Conservation (phyloP, 2,329 filamentous ascomycete genomes). For the Aspergillus spinulosporus region DNA sequence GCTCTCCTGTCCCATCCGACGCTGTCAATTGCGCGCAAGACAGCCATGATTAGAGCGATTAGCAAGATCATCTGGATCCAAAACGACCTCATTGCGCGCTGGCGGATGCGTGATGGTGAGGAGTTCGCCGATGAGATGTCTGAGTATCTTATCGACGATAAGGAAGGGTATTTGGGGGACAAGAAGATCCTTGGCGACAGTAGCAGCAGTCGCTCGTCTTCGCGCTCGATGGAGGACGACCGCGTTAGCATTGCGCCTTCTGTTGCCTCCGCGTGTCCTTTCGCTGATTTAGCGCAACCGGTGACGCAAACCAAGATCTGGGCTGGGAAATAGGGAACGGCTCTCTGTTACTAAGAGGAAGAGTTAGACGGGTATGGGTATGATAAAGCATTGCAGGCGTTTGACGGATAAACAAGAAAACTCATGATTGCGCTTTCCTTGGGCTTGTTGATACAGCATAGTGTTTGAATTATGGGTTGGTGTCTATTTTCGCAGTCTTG, state of each 20-base stretch:
- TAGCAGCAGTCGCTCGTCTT: conserved; percentile 16
- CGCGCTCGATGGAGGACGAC: conserved; percentile 33
- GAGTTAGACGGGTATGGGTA: background rate
- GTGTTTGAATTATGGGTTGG: conserved; percentile 13
- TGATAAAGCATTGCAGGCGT: conserved; percentile 17
- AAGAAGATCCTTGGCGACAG: conserved; percentile 53
- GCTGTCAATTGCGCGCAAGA: conserved; percentile 67
- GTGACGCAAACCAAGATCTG: conserved; percentile 35
- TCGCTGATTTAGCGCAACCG: conserved; percentile 29
- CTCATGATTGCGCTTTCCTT: background rate
- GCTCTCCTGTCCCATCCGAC: conserved; percentile 71
- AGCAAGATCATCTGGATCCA: conserved; percentile 86
- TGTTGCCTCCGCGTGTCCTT: conserved; percentile 30
- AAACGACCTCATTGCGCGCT: conserved; percentile 82
- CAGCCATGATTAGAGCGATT: conserved; percentile 71
- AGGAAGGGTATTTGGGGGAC: conserved; percentile 65
- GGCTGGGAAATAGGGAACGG: conserved; percentile 18
- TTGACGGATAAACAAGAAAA: conserved; percentile 7
- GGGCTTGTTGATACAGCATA: background rate
- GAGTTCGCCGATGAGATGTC: conserved; percentile 54
- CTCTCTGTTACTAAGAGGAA: background rate
- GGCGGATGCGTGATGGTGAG: conserved; percentile 70
- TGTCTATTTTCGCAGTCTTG: background rate
- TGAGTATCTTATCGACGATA: conserved; percentile 50
- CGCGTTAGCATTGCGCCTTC: conserved; percentile 27